Percentiles rank a stretch among this genome's conserved stretches.
phyloP scores from a whole-genome alignment of 1,284 basidiomycete genomes.

The Rhodotorula sp. region DNA sequence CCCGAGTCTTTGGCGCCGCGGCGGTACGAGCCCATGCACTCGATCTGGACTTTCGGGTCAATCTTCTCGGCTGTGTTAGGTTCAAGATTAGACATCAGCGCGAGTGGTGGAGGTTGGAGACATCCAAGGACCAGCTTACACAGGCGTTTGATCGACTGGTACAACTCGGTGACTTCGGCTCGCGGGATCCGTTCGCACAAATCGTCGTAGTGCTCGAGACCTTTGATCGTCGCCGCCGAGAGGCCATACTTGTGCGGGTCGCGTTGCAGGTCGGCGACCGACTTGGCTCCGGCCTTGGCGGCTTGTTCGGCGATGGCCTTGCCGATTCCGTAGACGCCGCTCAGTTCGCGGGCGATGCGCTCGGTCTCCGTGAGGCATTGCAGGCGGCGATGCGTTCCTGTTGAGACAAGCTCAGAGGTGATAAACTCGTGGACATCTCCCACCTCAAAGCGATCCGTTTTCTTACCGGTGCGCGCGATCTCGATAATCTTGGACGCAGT shows the following conservation, averaged over 20 bases:
- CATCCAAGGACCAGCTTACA: conserved; percentile 10
- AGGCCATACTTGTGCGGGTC: conserved; percentile 59
- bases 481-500: conserved; percentile 64
- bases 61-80: conserved; percentile 68
- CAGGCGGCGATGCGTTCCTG: conserved; percentile 54
- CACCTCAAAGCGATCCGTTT: conserved; percentile 45
- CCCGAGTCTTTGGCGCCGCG: conserved; percentile 65
- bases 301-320: conserved; percentile 62
- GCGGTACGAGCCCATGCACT: conserved; percentile 81
- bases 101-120: no score
- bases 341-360: neutral
- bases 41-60: conserved; percentile 68
- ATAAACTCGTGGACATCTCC: conserved; percentile 44
- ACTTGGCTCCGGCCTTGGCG: conserved; percentile 72
- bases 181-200: conserved; percentile 79
- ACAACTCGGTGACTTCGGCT: conserved; percentile 70
- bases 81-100: no score
- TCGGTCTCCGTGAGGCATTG: neutral
- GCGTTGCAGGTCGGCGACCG: conserved; percentile 66
- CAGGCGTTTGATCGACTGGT: conserved; percentile 61
- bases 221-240: conserved; percentile 61
- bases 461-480: conserved; percentile 65
- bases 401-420: conserved; percentile 61
- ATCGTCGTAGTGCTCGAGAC: conserved; percentile 73
- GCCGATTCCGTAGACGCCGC: conserved; percentile 60